Percentiles rank a stretch among this genome's conserved stretches.
Evolutionary conservation across 2,329 filamentous ascomycete species (phyloP).

Genomic region (Xylariomycetidae sp.): DNA sequence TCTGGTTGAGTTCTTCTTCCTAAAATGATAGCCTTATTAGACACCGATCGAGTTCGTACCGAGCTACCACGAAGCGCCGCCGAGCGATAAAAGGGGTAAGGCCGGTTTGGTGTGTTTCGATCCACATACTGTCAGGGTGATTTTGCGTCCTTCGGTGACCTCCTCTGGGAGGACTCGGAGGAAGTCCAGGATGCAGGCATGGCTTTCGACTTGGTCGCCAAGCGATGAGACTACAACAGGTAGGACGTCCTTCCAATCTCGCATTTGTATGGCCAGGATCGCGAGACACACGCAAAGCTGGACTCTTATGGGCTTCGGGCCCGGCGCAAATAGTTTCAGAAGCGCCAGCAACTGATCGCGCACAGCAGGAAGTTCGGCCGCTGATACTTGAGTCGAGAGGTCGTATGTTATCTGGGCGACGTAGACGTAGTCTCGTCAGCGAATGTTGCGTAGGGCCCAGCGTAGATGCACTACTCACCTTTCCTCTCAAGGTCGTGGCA

Average conservation of each 20-base stretch:
- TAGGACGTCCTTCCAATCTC: conserved; percentile 89
- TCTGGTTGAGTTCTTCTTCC: conserved; percentile 88
- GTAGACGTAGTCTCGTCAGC: conserved; percentile 12
- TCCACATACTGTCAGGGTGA: conserved; percentile 96
- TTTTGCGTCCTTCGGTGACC: conserved; percentile 98
- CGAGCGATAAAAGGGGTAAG: conserved; percentile 21
- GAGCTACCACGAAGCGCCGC: conserved; percentile 18
- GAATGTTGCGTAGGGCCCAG: conserved; percentile 2
- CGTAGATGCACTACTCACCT: too few species aligned
- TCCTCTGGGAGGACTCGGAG: conserved; percentile 95
- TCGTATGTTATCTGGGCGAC: conserved; percentile 83
- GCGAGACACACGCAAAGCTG: conserved; percentile 94
- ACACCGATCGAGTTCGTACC: conserved; percentile 32
- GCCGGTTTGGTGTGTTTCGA: conserved; percentile 45
- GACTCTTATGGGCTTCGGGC: conserved; percentile 78
- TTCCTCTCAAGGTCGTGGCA: conserved; percentile 94
- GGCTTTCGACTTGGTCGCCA: conserved; percentile 67
- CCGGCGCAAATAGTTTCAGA: conserved; percentile 72
- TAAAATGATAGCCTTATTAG: conserved; percentile 51
- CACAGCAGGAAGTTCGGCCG: conserved; percentile 66
- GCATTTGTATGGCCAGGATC: conserved; percentile 93
- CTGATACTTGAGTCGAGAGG: conserved; percentile 74
- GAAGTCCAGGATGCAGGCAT: conserved; percentile 90
- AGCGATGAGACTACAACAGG: conserved; percentile 73
- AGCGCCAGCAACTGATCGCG: conserved; percentile 79